Percentiles rank a stretch among this genome's conserved stretches.
These are phyloP conservation scores for Eryngium alpinum DNA, from an alignment of 140 eudicot species.

Conservation along the genomic window DNA sequence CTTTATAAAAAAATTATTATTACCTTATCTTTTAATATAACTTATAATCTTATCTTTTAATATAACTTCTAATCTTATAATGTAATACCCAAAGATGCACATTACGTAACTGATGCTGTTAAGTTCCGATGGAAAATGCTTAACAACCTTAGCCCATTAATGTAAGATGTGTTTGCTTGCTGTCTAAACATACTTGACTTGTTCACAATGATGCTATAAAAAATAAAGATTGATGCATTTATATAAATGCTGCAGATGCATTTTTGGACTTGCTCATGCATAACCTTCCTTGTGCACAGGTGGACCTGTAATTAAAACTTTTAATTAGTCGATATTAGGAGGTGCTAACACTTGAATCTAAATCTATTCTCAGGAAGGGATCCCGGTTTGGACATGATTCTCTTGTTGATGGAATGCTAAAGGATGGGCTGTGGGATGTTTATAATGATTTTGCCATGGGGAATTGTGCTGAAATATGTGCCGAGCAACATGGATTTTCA, in stretches of 20 bases:
- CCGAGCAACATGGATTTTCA: constrained; percentile 69
- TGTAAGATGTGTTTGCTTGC: not conserved
- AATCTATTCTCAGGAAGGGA: constrained; percentile 40
- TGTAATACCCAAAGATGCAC: no score
- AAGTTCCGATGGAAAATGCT: not conserved
- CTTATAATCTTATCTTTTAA: not conserved
- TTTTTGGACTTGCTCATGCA: not conserved
- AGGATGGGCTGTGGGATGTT: constrained; percentile 92
- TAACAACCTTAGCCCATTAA: not conserved
- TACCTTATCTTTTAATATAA: not conserved
- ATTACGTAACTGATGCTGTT: not conserved
- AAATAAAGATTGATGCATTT: not conserved
- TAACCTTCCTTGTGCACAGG: not conserved
- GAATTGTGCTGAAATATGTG: constrained; percentile 83
- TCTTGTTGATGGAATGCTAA: constrained; percentile 80
- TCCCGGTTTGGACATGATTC: constrained; percentile 90
- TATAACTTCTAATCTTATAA: not conserved
- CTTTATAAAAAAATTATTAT: not conserved
- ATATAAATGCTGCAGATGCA: not conserved
- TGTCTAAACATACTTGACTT: not conserved
- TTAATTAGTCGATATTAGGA: not conserved
- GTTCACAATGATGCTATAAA: not conserved
- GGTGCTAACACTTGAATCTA: not conserved
- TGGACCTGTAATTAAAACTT: not conserved
- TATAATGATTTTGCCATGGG: constrained; percentile 83